Base-by-base conservation (phyloP, 805 yeast genomes). In the Sugiyamaella americana region DNA sequence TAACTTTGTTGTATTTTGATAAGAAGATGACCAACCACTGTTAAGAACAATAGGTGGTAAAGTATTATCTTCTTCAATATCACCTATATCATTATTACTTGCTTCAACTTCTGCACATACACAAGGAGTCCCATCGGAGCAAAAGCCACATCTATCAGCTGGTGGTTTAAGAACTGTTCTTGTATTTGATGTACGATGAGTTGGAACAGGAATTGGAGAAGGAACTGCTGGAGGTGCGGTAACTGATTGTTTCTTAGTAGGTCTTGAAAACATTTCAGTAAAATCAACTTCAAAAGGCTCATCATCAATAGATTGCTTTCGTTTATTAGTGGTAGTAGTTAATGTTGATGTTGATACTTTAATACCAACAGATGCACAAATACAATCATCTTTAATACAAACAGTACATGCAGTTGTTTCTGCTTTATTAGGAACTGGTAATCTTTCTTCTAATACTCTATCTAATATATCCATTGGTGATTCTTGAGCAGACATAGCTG, bases 91-190 rank as follows among this genome's bases (percentile, higher is more conserved):
- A 26, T 26, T 8, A 13, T 13, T 13, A 26, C 32, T 13, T 1
- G 65, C 66, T 5, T 75, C 77, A 16, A 79, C 84, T 55, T 87
- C 96, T 22, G 91, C 78, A 62, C 97, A 91, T 2, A 91, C 84
- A 66, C 98, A 91, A 1, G 95, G 89, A 0, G 95, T 81, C 55
- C 81, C 93, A 55, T 86, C 95, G 0, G 95, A 79, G 60, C 98
- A 91, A 64, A 91, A 89, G 0, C 98, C 98, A 65, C 98, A 91
- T 49, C 84, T 79, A 54, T 85, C 94, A 50, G 73, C 47, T 22
- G 54, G 39, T 37, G 35, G 26, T 18, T 53, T 46, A 37, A 6
- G 30, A 24, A 19, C n/a, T 8, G 41, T 10, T 17, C 21, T 17
- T 17, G 38, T 35, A 18, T 6, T 8, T 21, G 22, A 19, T 45